Conservation (phyloP, 768 basidiomycete genomes). For the Suillus subluteus region DNA sequence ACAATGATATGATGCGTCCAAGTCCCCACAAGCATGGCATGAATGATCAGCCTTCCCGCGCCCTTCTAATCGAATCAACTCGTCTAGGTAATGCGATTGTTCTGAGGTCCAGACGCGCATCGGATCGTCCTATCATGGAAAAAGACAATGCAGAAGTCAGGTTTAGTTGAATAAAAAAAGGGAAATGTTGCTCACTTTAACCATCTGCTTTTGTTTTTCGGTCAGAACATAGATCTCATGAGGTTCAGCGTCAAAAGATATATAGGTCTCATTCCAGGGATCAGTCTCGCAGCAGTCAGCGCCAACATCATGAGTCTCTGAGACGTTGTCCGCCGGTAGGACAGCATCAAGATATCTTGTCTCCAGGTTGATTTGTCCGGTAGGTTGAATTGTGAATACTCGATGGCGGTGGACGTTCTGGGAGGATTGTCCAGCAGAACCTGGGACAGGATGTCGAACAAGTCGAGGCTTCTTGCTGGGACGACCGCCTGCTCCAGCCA, state of each 20-base stretch:
- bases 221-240: neutral
- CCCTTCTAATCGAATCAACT: slow-evolving; percentile 13
- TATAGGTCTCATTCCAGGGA: neutral
- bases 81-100: slow-evolving; percentile 3
- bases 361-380: neutral
- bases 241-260: neutral
- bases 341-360: slow-evolving; percentile 1
- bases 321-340: neutral
- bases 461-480: slow-evolving; percentile 1
- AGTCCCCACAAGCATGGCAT: slow-evolving; percentile 6
- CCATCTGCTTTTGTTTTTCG: neutral
- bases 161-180: neutral
- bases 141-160: neutral
- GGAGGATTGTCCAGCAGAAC: neutral
- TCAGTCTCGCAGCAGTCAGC: neutral
- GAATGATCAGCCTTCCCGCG: neutral
- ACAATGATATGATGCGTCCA: slow-evolving; percentile 4
- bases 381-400: neutral
- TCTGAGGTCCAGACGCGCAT: neutral
- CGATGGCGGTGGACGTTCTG: neutral
- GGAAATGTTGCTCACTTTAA: neutral
- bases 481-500: neutral
- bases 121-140: neutral
- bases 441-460: slow-evolving; percentile 1
- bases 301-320: neutral